A percentile compares a stretch with the other conserved stretches of the same genome.
Conservation (phyloP, 2,329 filamentous ascomycete genomes). For the Pseudopyrenochaeta lycopersici region DNA sequence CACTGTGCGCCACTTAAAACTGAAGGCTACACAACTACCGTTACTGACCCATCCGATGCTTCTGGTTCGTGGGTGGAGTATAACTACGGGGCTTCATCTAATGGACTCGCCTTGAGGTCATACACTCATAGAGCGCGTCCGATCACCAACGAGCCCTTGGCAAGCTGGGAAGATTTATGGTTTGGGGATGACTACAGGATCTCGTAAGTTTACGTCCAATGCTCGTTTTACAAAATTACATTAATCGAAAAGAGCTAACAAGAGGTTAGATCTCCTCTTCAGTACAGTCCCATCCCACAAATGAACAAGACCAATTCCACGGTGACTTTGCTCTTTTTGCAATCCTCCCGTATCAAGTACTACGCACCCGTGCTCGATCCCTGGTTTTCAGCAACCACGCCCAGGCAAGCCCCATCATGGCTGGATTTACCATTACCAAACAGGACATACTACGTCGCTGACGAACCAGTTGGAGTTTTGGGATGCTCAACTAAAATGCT, state of each 20-base stretch:
- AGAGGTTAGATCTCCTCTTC: neutral
- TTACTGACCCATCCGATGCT: neutral
- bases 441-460: neutral
- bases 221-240: neutral
- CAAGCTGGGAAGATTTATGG: neutral
- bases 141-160: neutral
- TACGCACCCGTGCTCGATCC: neutral
- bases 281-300: neutral
- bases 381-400: neutral
- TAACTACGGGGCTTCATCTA: neutral
- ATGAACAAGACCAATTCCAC: neutral
- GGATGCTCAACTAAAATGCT: neutral
- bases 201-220: neutral
- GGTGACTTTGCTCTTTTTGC: neutral
- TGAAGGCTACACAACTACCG: neutral
- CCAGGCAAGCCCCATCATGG: neutral
- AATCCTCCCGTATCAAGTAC: neutral
- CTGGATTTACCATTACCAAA: neutral
- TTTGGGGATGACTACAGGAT: neutral
- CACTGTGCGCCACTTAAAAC: slow-evolving; percentile 3
- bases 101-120: neutral
- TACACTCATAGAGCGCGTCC: neutral
- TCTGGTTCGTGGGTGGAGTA: neutral
- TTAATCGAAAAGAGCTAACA: neutral
- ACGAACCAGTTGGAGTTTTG: neutral